These are phyloP conservation scores for Exophiala sp. DNA, from an alignment of 2,329 filamentous ascomycete species.

Conservation along the genomic window DNA sequence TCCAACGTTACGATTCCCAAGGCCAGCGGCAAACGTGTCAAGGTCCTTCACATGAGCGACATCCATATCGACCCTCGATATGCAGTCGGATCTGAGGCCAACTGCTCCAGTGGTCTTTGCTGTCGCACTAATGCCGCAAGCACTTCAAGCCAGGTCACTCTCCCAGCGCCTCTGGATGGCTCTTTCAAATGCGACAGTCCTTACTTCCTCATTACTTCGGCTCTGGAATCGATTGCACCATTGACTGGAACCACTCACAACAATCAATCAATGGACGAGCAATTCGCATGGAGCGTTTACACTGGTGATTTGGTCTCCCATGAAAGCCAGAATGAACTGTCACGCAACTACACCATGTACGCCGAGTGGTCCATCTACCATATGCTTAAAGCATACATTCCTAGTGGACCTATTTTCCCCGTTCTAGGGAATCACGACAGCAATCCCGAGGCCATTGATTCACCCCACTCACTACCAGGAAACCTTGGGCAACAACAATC, in stretches of 20 bases:
- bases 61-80: conserved; percentile 57
- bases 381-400: conserved; percentile 55
- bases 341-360: conserved; percentile 52
- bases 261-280: conserved; percentile 36
- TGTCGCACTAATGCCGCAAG: conserved; percentile 46
- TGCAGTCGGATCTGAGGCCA: conserved; percentile 51
- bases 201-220: conserved; percentile 55
- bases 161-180: conserved; percentile 54
- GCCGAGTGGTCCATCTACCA: conserved; percentile 52
- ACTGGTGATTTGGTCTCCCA: conserved; percentile 58
- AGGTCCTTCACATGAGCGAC: conserved; percentile 56
- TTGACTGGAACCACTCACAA: conserved; percentile 53
- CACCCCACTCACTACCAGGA: conserved; percentile 52
- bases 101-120: conserved; percentile 52
- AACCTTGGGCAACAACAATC: conserved; percentile 53
- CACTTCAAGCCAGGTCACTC: conserved; percentile 34
- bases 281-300: conserved; percentile 53
- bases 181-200: conserved; percentile 57
- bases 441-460: conserved; percentile 52
- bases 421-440: conserved; percentile 59
- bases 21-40: conserved; percentile 52
- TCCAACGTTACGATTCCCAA: conserved; percentile 41
- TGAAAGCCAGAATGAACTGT: conserved; percentile 51
- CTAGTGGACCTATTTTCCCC: conserved; percentile 53
- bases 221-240: conserved; percentile 54